Evolutionary conservation across 306 rosid genomes (phyloP).

Genomic region (Rubus idaeus): DNA sequence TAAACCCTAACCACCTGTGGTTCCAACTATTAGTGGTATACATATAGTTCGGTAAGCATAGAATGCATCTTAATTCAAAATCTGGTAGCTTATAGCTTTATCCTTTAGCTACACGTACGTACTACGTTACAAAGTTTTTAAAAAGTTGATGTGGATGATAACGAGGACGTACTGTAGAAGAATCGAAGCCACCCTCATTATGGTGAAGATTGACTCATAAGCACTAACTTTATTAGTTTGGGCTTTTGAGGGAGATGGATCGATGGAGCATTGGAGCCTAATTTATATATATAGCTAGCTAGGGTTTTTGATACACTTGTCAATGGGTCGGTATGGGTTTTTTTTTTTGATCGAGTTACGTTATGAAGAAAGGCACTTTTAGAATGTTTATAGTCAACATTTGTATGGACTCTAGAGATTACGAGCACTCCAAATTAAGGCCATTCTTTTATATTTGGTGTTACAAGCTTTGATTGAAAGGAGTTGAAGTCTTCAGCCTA

Average conservation of each 20-base stretch:
- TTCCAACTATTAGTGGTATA: constrained; percentile 5
- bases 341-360: neutral
- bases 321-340: constrained; percentile 19
- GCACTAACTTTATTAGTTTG: neutral
- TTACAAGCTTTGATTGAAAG: constrained; percentile 3
- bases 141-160: neutral
- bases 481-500: constrained; percentile 5
- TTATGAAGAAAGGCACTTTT: neutral
- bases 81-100: neutral
- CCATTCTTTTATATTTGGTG: constrained; percentile 6
- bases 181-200: constrained; percentile 12
- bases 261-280: constrained; percentile 13
- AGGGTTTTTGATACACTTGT: constrained; percentile 2
- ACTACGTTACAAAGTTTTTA: neutral
- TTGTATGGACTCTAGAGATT: neutral
- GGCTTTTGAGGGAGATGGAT: constrained; percentile 22
- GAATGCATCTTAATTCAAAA: neutral
- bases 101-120: neutral
- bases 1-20: constrained; percentile 10
- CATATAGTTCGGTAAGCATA: neutral
- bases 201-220: constrained; percentile 3
- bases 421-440: constrained; percentile 16
- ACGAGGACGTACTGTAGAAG: neutral
- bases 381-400: constrained; percentile 12
- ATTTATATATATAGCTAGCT: neutral